phyloP scores from a whole-genome alignment of 495 filamentous ascomycete genomes.

The Lasiosphaeria miniovina region DNA sequence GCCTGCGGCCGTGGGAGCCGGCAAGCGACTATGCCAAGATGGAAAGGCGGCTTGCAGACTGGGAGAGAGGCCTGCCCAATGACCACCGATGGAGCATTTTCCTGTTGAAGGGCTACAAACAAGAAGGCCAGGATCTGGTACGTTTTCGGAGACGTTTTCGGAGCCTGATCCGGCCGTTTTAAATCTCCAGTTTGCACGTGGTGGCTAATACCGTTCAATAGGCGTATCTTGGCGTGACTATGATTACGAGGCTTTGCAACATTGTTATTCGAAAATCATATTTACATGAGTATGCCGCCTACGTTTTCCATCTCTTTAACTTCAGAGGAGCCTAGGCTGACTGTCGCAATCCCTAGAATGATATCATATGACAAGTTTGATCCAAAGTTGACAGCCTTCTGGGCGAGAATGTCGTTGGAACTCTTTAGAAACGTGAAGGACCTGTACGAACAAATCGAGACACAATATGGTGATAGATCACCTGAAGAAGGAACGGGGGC shows the following conservation, averaged over 20 bases:
- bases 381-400: constrained; percentile 35
- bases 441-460: constrained; percentile 47
- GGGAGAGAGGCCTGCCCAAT: constrained; percentile 41
- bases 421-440: constrained; percentile 46
- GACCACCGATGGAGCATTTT: constrained; percentile 44
- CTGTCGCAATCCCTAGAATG: constrained; percentile 29
- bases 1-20: constrained; percentile 38
- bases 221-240: constrained; percentile 50
- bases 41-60: constrained; percentile 35
- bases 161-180: background rate
- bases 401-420: constrained; percentile 41
- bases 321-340: background rate
- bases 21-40: constrained; percentile 42
- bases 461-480: constrained; percentile 40
- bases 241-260: constrained; percentile 48
- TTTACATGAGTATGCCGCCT: constrained; percentile 39
- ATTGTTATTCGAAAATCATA: constrained; percentile 50
- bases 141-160: constrained; percentile 2
- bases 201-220: constrained; percentile 16
- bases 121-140: constrained; percentile 43
- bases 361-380: constrained; percentile 38
- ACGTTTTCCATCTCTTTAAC: background rate
- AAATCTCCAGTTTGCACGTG: background rate
- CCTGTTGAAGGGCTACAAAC: constrained; percentile 43
- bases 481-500: constrained; percentile 45